Base-by-base conservation (phyloP, 2,329 filamentous ascomycete genomes). In the Emmonsiellopsis sp. region DNA sequence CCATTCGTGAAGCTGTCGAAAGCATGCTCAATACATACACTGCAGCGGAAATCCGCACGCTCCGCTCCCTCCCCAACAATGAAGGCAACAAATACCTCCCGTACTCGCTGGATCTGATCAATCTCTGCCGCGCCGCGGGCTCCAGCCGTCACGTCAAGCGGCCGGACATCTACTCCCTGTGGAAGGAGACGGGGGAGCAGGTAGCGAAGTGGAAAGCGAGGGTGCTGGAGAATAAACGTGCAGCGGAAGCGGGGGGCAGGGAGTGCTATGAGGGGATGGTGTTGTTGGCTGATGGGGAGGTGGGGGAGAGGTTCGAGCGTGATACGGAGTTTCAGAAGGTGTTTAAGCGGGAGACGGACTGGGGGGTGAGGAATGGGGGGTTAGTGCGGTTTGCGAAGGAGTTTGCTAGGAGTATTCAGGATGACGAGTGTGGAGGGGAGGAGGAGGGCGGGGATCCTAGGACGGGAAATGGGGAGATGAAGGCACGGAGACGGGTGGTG, bases 261-360 rank as follows among this genome's bases (percentile, higher is more conserved):
- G 5, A 42, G 14, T 56, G 43, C 31, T 53, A 53, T 48, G 47
- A 53, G 34, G 51, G 51, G 33, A 53, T 46, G 46, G 27, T 56
- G 13, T 11, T 56, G n/a, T 33, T 48, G 13, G 46, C 43, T 14
- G 46, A 40, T 14, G 36, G 37, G 6, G 33, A 47, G 8, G 10
- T 48, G n/a, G 39, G 51, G 13, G 7, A 11, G n/a, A 21, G 34
- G 13, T 42, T 48, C 31, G 9, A 47, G 6, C 21, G 31, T 31
- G 44, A 47, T 48, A 5, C n/a, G 51, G 11, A 11, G 33, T 34
- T 33, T 39, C 42, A 33, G n/a, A 14, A 21, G 17, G 43, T 36
- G 36, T 56, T 42, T 56, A 47, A 47, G 31, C 8, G 34, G 27
- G 52, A 14, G 31, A 37, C 32, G n/a, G 31, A 8, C 5, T 53